Evolutionary conservation across 129 eudicot genomes (phyloP), one percentile per base, ranked within the genome.

Genomic region (Tagetes erecta): DNA sequence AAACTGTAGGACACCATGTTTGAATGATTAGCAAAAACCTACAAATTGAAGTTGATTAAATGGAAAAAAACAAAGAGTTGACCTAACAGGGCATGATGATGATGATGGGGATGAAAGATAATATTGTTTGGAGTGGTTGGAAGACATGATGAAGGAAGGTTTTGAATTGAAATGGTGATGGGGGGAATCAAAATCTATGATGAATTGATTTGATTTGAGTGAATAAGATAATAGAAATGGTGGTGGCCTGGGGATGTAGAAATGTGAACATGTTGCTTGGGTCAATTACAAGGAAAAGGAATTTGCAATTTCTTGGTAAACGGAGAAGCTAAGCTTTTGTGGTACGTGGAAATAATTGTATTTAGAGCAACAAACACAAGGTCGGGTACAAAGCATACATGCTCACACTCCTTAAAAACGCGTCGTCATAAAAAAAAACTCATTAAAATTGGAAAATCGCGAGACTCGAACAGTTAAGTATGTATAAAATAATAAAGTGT

Each of bases 161-260:
- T 31, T 57, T 46, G 71, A 62, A 41, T 14, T 41, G 47, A 74
- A 59, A 53, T 58, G 33, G 76, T 75, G 68, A 39, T 47, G 72
- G 53, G 13, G 27, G 71, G 70, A 55, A 44, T 35, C 67, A 40
- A 65, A 65, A 39, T 6, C 36, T 34, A 50, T 35, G 56, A 36
- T 76, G 47, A 76, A 67, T 57, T 42, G 74, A 76, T 57, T 5
- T 68, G 31, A 67, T 57, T 5, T 68, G 31, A 67, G 80, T 76
- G 74, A 42, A 3, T 41, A 33, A 67, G 41, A n/a, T 67, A 42
- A 73, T 56, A 38, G 81, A 14, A 68, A 20, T 60, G 63, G 62
- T 77, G 53, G 76, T 46, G 53, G n/a, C 42, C 4, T 78, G 56
- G 71, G 37, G 56, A 62, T 40, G 66, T 45, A 6, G 8, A 34